Percentiles rank a stretch among this genome's conserved stretches.
phyloP scores from a whole-genome alignment of 1,139 yeast genomes.

The Waltiozyma sp. region DNA sequence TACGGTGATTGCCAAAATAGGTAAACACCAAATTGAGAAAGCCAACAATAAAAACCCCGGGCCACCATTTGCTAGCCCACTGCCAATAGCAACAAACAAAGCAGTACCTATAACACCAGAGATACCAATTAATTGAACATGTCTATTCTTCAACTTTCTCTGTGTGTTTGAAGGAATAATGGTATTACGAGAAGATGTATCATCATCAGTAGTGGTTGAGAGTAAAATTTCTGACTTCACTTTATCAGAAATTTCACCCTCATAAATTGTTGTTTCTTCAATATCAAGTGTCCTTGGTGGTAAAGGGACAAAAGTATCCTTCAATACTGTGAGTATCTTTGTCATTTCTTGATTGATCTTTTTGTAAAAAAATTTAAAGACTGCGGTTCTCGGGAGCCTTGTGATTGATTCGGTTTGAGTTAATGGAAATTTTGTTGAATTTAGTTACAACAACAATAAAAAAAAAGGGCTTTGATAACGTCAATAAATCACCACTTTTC shows the following conservation, averaged over 20 bases:
- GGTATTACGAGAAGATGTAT: conserved; percentile 4
- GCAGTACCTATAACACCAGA: conserved; percentile 50
- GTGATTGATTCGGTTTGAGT: too few species aligned
- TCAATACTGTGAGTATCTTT: conserved; percentile 4
- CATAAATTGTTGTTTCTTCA: not conserved
- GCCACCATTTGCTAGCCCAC: conserved; percentile 34
- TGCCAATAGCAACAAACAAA: conserved; percentile 38
- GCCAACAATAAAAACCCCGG: conserved; percentile 40
- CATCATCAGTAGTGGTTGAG: not conserved
- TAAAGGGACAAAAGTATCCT: conserved; percentile 18
- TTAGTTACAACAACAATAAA: too few species aligned
- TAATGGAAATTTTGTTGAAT: too few species aligned
- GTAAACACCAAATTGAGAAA: conserved; percentile 37
- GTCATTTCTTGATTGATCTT: too few species aligned
- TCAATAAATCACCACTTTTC: too few species aligned
- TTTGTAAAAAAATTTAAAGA: too few species aligned
- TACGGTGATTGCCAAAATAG: too few species aligned
- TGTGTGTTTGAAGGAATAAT: conserved; percentile 28
- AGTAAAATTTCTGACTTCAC: not conserved
- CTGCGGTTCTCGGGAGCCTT: too few species aligned
- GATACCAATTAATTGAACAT: conserved; percentile 46
- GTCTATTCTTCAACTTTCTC: conserved; percentile 41
- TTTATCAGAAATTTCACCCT: not conserved
- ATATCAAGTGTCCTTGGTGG: conserved; percentile 10
- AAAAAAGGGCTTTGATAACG: too few species aligned